These are phyloP conservation scores for Pseudogymnoascus sp. DNA, from an alignment of 2,329 filamentous ascomycete genomes.

Conservation along the genomic window DNA sequence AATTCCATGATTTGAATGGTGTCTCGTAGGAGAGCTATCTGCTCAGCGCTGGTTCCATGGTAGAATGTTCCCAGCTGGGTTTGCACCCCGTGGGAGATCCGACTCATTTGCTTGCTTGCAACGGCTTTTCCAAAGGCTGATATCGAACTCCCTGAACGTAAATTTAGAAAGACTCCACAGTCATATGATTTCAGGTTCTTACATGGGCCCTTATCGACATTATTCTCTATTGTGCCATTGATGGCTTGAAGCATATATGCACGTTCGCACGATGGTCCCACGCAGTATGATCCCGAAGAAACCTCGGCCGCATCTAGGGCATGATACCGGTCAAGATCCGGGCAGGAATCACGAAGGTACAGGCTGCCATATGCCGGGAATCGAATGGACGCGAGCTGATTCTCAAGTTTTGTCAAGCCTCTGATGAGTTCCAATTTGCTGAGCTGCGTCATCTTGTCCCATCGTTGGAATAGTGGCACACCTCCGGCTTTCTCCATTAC, in stretches of 20 bases:
- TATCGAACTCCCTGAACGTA: background rate
- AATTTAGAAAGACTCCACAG: background rate
- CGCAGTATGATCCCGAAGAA: background rate
- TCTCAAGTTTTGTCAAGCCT: background rate
- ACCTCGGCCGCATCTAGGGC: background rate
- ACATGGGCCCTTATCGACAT: background rate
- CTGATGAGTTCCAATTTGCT: slow-evolving; percentile 15
- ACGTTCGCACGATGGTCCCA: background rate
- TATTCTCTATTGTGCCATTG: background rate
- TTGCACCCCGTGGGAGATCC: background rate
- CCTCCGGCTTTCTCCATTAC: slow-evolving; percentile 32
- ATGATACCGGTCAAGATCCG: background rate
- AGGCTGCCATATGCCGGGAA: background rate
- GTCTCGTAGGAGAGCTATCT: background rate
- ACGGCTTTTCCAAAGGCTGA: background rate
- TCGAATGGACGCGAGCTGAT: background rate
- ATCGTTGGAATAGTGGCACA: slow-evolving; percentile 24
- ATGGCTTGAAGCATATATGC: background rate
- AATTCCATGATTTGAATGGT: background rate
- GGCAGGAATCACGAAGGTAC: background rate
- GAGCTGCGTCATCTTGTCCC: slow-evolving; percentile 15
- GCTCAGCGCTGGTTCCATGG: background rate
- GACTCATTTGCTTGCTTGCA: background rate
- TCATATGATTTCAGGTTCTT: background rate
- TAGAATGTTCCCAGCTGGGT: background rate